Percentiles rank a stretch among this genome's conserved stretches.
These are phyloP conservation scores for Tricholoma flavovirens DNA, from an alignment of 768 basidiomycete genomes.

Conservation along the genomic window DNA sequence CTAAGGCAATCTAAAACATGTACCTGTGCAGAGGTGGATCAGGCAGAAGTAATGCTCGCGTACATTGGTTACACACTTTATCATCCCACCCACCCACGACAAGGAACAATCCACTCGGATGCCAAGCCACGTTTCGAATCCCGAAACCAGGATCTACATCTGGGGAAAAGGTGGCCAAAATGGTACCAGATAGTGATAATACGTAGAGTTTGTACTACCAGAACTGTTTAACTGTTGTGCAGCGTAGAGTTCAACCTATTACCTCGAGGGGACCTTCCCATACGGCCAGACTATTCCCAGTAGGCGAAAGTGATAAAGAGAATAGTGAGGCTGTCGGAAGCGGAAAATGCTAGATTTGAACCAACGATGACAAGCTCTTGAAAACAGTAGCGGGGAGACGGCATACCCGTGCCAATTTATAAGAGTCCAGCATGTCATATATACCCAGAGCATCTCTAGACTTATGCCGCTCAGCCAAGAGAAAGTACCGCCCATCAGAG, in stretches of 20 bases:
- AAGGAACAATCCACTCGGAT: slow-evolving; percentile 78
- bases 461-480: slow-evolving; percentile 84
- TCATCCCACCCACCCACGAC: slow-evolving; percentile 88
- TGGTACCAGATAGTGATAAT: slow-evolving; percentile 58
- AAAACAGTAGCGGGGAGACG: background rate
- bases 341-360: slow-evolving; percentile 65
- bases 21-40: slow-evolving; percentile 38
- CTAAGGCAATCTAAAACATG: slow-evolving; percentile 70
- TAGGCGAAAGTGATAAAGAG: slow-evolving; percentile 71
- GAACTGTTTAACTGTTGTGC: slow-evolving; percentile 1
- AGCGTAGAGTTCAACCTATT: slow-evolving; percentile 12
- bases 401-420: slow-evolving; percentile 67
- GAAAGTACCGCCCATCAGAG: slow-evolving; percentile 75
- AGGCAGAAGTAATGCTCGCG: background rate
- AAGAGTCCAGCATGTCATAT: slow-evolving; percentile 69
- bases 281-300: slow-evolving; percentile 66
- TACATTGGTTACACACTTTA: slow-evolving; percentile 43
- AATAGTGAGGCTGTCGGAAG: slow-evolving; percentile 69
- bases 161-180: slow-evolving; percentile 63
- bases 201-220: slow-evolving; percentile 72
- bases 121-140: slow-evolving; percentile 75
- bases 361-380: background rate
- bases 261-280: slow-evolving; percentile 90
- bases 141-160: slow-evolving; percentile 79
- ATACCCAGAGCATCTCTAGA: slow-evolving; percentile 85